Evolutionary conservation across 1,284 basidiomycete genomes (phyloP).

Genomic region (Pseudozyma sp.): DNA sequence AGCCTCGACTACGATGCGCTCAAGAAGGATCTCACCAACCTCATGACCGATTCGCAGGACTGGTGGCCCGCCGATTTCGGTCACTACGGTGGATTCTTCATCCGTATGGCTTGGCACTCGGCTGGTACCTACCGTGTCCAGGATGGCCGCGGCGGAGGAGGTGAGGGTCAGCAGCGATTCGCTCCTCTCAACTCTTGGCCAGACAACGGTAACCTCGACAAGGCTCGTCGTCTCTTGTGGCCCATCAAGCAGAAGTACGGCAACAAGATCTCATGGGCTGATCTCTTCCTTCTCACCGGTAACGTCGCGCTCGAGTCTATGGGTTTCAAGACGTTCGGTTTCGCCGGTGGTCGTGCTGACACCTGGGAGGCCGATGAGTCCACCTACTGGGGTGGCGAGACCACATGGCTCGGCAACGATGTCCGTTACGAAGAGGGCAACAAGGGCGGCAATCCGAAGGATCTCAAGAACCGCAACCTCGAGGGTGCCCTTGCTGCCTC

Average conservation of each 20-base stretch:
- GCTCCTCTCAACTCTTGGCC: conserved; percentile 50
- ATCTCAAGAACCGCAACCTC: conserved; percentile 45
- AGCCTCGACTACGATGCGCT: conserved; percentile 44
- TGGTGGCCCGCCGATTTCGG: conserved; percentile 49
- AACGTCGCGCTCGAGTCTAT: conserved; percentile 49
- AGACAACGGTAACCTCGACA: conserved; percentile 47
- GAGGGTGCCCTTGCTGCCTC: conserved; percentile 29
- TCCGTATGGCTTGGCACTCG: conserved; percentile 44
- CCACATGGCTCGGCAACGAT: conserved; percentile 47
- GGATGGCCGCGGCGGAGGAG: conserved; percentile 45
- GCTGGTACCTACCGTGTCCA: conserved; percentile 49
- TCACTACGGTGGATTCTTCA: conserved; percentile 48
- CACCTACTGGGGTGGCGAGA: conserved; percentile 50
- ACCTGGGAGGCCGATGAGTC: conserved; percentile 50
- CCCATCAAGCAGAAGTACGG: conserved; percentile 52
- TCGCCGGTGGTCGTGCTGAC: conserved; percentile 42
- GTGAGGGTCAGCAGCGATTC: conserved; percentile 45
- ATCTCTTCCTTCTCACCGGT: conserved; percentile 33
- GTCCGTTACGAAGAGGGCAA: conserved; percentile 41
- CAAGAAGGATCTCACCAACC: conserved; percentile 37
- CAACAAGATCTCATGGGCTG: conserved; percentile 48
- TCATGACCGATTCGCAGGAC: conserved; percentile 48
- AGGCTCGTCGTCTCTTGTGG: conserved; percentile 48
- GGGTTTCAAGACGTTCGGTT: conserved; percentile 50
- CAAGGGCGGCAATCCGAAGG: conserved; percentile 33